These are phyloP conservation scores for Globisporangium echinulatum DNA, from an alignment of 352 stramenopile genomes.

Conservation along the genomic window DNA sequence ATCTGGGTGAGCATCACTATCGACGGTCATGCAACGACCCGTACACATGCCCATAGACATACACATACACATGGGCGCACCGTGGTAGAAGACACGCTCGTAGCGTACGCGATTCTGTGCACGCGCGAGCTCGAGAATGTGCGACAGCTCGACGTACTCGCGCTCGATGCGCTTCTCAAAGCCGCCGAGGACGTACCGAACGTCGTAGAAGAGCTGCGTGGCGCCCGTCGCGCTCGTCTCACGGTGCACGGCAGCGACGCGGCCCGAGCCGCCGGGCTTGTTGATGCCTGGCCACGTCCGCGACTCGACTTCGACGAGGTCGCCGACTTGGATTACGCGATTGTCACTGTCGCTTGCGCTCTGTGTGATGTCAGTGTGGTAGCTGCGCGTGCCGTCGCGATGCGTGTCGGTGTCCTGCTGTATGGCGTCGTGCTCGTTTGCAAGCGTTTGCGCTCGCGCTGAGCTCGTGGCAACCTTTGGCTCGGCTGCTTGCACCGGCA, in stretches of 20 bases:
- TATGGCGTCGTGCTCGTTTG: not conserved
- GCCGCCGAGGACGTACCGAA: conserved; percentile 75
- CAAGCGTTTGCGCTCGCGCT: not conserved
- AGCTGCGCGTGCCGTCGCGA: too few relatives aligned
- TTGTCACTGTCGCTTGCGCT: not conserved
- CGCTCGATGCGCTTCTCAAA: conserved; percentile 70
- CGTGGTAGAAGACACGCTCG: conserved; percentile 59
- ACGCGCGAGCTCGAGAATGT: conserved; percentile 28
- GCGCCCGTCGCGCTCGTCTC: conserved; percentile 18
- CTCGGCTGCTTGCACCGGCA: not conserved
- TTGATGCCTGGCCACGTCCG: conserved; percentile 87
- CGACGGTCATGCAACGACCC: too few relatives aligned
- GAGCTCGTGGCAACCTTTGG: too few relatives aligned
- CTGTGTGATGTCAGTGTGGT: not conserved
- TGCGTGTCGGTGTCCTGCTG: too few relatives aligned
- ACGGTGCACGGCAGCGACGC: conserved; percentile 37
- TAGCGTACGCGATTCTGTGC: conserved; percentile 30
- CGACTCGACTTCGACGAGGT: conserved; percentile 51
- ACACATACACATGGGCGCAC: conserved; percentile 3
- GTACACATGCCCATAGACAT: too few relatives aligned
- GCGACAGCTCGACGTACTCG: conserved; percentile 54
- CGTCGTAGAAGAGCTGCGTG: conserved; percentile 53
- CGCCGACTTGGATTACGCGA: conserved; percentile 29
- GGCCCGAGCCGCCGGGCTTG: conserved; percentile 67
- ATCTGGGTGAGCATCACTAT: too few relatives aligned